Evolutionary conservation across 1,284 basidiomycete species (phyloP).

Genomic region (Papiliotrema flavescens): DNA sequence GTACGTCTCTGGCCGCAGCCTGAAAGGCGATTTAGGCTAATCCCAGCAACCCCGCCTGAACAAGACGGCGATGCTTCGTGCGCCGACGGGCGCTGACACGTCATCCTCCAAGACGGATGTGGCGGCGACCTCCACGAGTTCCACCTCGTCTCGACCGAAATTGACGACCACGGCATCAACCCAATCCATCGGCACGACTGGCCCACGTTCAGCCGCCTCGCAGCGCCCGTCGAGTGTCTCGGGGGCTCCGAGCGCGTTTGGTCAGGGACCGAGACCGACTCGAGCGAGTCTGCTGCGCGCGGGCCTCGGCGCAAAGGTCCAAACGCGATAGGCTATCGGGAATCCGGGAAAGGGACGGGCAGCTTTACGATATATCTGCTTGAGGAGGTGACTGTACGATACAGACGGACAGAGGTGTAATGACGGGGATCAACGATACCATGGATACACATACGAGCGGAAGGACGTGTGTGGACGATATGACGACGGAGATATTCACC

Average conservation of each 20-base stretch:
- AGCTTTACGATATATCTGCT: not conserved
- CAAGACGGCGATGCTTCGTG: slow-evolving; percentile 33
- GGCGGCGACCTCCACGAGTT: not conserved
- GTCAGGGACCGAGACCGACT: slow-evolving; percentile 17
- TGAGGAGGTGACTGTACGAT: not conserved
- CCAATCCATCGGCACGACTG: not conserved
- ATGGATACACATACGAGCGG: too few species aligned
- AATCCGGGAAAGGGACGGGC: not conserved
- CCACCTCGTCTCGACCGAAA: not conserved
- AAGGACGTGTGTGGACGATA: not conserved
- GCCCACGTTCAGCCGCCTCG: not conserved
- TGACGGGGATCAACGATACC: too few species aligned
- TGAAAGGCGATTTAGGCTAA: not conserved
- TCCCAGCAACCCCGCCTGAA: slow-evolving; percentile 36
- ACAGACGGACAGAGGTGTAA: too few species aligned
- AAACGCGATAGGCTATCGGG: not conserved
- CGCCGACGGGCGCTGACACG: slow-evolving; percentile 7
- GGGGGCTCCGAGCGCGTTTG: not conserved
- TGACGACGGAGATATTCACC: too few species aligned
- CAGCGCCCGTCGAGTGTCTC: not conserved
- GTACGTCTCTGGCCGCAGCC: slow-evolving; percentile 11
- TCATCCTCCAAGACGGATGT: not conserved
- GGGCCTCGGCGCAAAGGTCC: slow-evolving; percentile 17
- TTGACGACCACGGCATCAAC: not conserved
- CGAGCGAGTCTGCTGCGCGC: slow-evolving; percentile 26